Base-by-base conservation (phyloP, 768 basidiomycete species). In the Amanita molliuscula region DNA sequence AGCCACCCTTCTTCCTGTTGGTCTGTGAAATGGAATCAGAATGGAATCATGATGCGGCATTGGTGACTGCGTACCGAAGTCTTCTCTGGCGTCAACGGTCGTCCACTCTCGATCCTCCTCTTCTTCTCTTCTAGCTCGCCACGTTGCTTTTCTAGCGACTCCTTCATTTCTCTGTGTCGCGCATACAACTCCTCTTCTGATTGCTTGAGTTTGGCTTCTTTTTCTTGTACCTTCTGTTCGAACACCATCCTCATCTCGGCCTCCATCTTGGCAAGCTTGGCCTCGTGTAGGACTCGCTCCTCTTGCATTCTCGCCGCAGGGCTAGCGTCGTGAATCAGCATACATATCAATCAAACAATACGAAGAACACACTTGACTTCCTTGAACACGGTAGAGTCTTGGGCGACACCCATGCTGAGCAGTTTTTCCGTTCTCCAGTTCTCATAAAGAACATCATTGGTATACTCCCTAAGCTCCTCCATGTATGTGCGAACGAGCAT, bases 211-310 rank as follows among this genome's bases (percentile, higher is more conserved):
- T 98, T 98, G 56, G 91, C 81, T 66, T 99, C 96, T 76, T 99
- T 98, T 67, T 99, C 96, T 65, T 93, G 91, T 49, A 99, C 96
- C 68, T 99, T 99, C 70, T 98, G 96, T 65, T 94, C 93, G 92
- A 99, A 99, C 59, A 99, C 96, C 90, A 95, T 92, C 82, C 97
- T 98, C 96, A 99, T 99, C 77, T 98, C 96, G 50, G 93, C 88
- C 72, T 99, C 96, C 86, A 97, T 97, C 82, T 99, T 99, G 50
- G 90, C 81, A 48, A 99, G 81, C 67, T 98, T 98, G 58, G 89
- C 88, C 70, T 99, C 95, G 70, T 99, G 95, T 62, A 97, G 67
- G 47, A 90, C 75, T 50, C 96, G 88, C 64, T 99, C 96, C 64
- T 99, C 96, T 56, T 94, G 92, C 72, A 91, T 79, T 68, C 92